phyloP scores from a whole-genome alignment of 208 protist species.

The Trypanosoma brucei region DNA sequence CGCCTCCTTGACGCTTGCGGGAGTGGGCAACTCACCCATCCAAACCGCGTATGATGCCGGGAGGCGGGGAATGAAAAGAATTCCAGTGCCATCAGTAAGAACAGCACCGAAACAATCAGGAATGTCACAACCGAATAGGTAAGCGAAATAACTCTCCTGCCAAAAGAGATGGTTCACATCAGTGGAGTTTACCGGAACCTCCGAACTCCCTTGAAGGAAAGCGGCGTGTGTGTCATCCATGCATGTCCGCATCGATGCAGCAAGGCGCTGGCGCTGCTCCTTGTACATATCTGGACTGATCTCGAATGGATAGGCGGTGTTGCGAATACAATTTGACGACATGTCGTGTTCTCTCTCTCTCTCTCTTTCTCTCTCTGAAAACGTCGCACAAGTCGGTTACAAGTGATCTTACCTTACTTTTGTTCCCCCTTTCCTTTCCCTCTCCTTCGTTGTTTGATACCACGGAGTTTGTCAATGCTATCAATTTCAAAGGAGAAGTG shows the following conservation, averaged over 20 bases:
- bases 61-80: slow-evolving; percentile 86
- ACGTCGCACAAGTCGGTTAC: too few species aligned
- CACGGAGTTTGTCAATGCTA: too few species aligned
- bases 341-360: slow-evolving; percentile 7
- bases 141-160: slow-evolving; percentile 94
- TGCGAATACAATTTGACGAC: background rate
- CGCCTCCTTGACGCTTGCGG: slow-evolving; percentile 45
- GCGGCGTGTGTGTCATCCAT: slow-evolving; percentile 55
- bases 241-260: slow-evolving; percentile 27
- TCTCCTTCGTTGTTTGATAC: too few species aligned
- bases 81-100: slow-evolving; percentile 45
- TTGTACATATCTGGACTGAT: slow-evolving; percentile 76
- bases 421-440: too few species aligned
- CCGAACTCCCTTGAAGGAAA: slow-evolving; percentile 68
- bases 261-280: slow-evolving; percentile 81
- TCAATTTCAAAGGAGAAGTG: too few species aligned
- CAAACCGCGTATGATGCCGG: slow-evolving; percentile 86
- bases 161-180: slow-evolving; percentile 87
- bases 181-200: slow-evolving; percentile 87
- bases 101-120: slow-evolving; percentile 82
- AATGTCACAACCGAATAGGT: slow-evolving; percentile 86
- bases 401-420: too few species aligned
- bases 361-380: slow-evolving; percentile 1
- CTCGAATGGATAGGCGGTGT: slow-evolving; percentile 62
- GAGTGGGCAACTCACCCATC: slow-evolving; percentile 85